Evolutionary conservation across 2,329 filamentous ascomycete genomes (phyloP).

Genomic region (Diplodia seriata): DNA sequence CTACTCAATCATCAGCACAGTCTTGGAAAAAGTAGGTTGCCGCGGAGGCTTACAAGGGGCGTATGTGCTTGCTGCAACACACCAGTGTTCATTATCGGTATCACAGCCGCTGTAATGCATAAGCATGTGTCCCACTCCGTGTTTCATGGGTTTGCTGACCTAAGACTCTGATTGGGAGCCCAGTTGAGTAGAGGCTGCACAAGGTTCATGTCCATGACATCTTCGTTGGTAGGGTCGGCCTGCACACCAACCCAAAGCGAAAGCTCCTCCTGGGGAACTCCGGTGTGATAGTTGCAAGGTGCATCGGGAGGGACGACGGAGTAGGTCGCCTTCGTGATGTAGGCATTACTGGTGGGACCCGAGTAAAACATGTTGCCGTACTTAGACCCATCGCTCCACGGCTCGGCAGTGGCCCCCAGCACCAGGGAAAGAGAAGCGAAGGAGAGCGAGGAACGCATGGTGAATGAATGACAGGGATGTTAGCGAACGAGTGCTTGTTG

Average conservation of each 20-base stretch:
- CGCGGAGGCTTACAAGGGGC: not conserved
- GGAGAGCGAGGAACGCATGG: slow-evolving; percentile 1
- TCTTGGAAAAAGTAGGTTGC: not conserved
- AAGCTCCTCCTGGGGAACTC: not conserved
- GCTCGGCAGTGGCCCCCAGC: slow-evolving; percentile 5
- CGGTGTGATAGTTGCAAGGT: slow-evolving; percentile 14
- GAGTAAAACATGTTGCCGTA: slow-evolving; percentile 34
- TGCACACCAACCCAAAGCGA: slow-evolving; percentile 33
- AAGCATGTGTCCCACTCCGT: not conserved
- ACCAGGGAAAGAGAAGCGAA: slow-evolving; percentile 15
- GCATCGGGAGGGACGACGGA: slow-evolving; percentile 24
- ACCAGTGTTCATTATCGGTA: slow-evolving; percentile 31
- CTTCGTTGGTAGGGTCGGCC: slow-evolving; percentile 15
- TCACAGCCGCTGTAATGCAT: slow-evolving; percentile 6
- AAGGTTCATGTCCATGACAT: slow-evolving; percentile 31
- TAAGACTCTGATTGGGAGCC: slow-evolving; percentile 14
- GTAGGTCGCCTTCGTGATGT: slow-evolving; percentile 34
- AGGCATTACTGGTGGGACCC: slow-evolving; percentile 29
- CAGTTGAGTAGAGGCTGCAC: slow-evolving; percentile 33
- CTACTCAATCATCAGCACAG: not conserved
- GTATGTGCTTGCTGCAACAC: slow-evolving; percentile 33
- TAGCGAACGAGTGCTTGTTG: not conserved
- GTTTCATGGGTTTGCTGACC: not conserved
- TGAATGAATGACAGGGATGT: not conserved
- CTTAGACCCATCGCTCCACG: slow-evolving; percentile 10